A percentile compares a stretch with the other conserved stretches of the same genome.
These are phyloP conservation scores for Juncus inflexus DNA, from an alignment of 176 grass and related monocot genomes.

Conservation along the genomic window DNA sequence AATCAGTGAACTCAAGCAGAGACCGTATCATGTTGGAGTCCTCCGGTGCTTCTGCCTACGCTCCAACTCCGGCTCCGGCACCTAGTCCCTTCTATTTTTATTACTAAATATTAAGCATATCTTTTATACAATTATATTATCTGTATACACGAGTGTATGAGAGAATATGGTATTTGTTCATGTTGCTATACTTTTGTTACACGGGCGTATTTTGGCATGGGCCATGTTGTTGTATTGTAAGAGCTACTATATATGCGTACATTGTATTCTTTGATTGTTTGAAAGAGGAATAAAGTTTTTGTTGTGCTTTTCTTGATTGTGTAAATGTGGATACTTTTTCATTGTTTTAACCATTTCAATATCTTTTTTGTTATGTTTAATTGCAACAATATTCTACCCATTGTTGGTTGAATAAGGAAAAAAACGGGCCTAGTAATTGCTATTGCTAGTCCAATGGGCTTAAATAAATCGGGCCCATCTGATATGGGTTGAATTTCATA, in stretches of 20 bases:
- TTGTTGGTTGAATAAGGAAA: no score
- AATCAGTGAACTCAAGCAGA: not conserved
- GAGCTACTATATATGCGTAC: not conserved
- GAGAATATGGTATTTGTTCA: not conserved
- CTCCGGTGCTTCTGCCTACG: not conserved
- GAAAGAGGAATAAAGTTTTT: no score
- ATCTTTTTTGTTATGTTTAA: no score
- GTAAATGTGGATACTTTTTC: not conserved
- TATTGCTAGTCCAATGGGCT: no score
- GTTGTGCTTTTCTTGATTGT: not conserved
- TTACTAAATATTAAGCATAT: not conserved
- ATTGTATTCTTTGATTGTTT: no score
- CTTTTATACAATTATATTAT: not conserved
- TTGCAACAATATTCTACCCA: no score
- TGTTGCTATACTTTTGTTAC: slow-evolving; percentile 4
- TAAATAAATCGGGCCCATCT: no score
- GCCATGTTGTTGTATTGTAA: not conserved
- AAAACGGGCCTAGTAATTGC: no score
- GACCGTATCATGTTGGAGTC: slow-evolving; percentile 18
- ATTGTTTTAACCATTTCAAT: not conserved
- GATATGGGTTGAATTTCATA: no score
- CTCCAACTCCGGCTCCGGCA: not conserved
- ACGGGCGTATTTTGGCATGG: not conserved
- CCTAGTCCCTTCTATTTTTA: not conserved
- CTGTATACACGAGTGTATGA: not conserved